Percentiles rank a stretch among this genome's conserved stretches.
phyloP scores from a whole-genome alignment of 768 basidiomycete species.

The Tricholoma hemisulphureum region DNA sequence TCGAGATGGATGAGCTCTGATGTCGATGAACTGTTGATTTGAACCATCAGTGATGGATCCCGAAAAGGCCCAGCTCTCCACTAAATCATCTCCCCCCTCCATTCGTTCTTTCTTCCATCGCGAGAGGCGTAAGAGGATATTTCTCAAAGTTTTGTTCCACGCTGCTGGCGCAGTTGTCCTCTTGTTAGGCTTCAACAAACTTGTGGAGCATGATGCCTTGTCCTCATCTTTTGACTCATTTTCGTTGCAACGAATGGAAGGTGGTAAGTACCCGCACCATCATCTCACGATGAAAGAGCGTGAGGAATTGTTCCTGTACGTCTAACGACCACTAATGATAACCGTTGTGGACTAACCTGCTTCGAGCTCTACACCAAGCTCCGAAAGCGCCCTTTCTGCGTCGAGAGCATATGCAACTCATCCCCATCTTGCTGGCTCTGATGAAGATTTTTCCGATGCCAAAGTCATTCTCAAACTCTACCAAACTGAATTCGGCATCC shows the following conservation, averaged over 20 bases:
- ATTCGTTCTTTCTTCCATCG: conserved; percentile 1
- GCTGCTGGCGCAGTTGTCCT: conserved; percentile 5
- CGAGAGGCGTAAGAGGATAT: conserved; percentile 3
- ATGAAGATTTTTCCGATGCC: conserved; percentile 61
- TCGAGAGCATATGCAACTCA: conserved; percentile 62
- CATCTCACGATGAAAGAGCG: conserved; percentile 12
- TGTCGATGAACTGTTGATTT: no score
- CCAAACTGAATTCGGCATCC: conserved; percentile 60
- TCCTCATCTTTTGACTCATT: not conserved
- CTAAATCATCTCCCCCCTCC: conserved; percentile 11
- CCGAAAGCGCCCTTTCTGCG: conserved; percentile 54
- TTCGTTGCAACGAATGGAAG: not conserved
- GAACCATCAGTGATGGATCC: conserved; percentile 8
- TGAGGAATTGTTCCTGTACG: conserved; percentile 23
- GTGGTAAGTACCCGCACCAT: not conserved
- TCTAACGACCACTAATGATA: not conserved
- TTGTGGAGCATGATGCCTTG: not conserved
- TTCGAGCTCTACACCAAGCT: conserved; percentile 52
- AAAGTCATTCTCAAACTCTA: conserved; percentile 65
- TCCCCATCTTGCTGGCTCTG: conserved; percentile 71
- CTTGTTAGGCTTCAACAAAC: conserved; percentile 8
- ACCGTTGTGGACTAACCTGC: not conserved
- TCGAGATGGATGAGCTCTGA: no score
- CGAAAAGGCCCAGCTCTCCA: conserved; percentile 8
- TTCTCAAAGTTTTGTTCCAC: conserved; percentile 9